A percentile compares a stretch with the other conserved stretches of the same genome.
Evolutionary conservation across 306 rosid species (phyloP).

Genomic region (Quercus wislizeni): DNA sequence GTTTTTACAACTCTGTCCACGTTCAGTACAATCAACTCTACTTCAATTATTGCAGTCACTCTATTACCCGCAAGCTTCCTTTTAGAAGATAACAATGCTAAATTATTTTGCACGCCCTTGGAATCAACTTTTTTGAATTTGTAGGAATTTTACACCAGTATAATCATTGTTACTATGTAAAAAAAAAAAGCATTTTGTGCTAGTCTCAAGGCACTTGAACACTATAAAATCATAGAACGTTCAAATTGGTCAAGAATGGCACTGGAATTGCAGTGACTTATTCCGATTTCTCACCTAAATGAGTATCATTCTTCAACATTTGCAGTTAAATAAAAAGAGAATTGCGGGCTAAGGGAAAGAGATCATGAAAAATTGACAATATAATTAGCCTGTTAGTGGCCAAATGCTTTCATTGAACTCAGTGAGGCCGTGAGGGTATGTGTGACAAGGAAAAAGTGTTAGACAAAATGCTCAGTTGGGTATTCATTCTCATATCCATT

Average conservation of each 20-base stretch:
- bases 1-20: no score
- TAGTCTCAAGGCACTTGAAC: not conserved
- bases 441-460: not conserved
- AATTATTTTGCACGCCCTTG: no score
- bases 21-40: no score
- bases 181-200: not conserved
- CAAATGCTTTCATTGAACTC: not conserved
- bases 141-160: no score
- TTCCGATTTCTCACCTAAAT: no score
- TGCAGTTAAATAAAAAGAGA: not conserved
- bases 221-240: no score
- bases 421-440: not conserved
- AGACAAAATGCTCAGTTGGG: conserved; percentile 88
- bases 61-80: no score
- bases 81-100: no score
- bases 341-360: not conserved
- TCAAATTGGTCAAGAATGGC: not conserved
- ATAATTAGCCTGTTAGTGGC: conserved; percentile 12
- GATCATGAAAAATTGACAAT: not conserved
- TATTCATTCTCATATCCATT: conserved; percentile 88
- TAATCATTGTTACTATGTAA: not conserved
- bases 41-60: no score
- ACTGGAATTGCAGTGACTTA: not conserved
- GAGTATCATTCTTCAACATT: not conserved
- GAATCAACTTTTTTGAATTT: no score